Percentiles rank a stretch among this genome's conserved stretches.
Evolutionary conservation across 2,329 filamentous ascomycete genomes (phyloP).

Genomic region (Sporothrix protearum): DNA sequence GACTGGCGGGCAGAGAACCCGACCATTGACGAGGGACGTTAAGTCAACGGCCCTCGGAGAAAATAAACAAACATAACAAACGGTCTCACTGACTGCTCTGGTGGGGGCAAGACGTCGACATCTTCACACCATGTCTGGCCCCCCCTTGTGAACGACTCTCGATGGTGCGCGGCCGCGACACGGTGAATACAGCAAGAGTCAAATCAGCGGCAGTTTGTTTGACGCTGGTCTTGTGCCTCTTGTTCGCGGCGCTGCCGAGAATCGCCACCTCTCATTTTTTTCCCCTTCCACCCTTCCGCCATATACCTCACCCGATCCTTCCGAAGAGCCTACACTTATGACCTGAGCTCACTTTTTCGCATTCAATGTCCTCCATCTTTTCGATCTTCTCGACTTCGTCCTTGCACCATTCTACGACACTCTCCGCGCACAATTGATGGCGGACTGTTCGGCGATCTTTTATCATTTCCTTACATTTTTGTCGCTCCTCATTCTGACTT

Average conservation of each 20-base stretch:
- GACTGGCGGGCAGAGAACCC: slow-evolving; percentile 40
- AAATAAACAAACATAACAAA: background rate
- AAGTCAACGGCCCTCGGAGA: background rate
- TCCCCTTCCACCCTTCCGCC: background rate
- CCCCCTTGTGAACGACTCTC: background rate
- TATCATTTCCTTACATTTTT: background rate
- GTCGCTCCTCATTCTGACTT: background rate
- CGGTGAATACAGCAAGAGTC: background rate
- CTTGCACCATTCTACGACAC: background rate
- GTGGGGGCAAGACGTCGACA: background rate
- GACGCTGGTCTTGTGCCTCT: background rate
- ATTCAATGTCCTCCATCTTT: no score
- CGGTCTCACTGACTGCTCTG: background rate
- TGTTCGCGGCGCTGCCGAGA: background rate
- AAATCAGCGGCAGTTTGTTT: background rate
- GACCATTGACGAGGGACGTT: slow-evolving; percentile 25
- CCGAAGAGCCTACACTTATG: background rate
- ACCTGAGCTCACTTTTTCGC: background rate
- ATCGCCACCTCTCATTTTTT: background rate
- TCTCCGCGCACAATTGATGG: background rate
- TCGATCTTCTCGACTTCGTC: background rate
- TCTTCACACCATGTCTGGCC: background rate
- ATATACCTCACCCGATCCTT: no score
- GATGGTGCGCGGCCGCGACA: background rate
- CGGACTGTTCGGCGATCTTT: background rate